phyloP scores from a whole-genome alignment of 306 rosid genomes.

The Vicia faba region DNA sequence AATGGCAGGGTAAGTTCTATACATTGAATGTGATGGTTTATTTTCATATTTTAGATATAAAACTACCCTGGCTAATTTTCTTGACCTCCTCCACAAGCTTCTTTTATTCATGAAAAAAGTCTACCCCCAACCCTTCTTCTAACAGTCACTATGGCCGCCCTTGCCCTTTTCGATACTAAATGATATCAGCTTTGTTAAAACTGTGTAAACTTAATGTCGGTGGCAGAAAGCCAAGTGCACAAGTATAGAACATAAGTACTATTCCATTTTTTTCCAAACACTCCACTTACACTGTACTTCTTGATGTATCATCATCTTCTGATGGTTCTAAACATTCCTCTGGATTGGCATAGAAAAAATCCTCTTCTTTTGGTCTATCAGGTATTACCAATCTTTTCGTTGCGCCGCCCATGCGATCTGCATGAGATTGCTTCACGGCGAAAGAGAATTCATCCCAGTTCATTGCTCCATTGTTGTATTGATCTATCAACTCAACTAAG shows the following conservation, averaged over 20 bases:
- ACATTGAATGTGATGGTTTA: slow-evolving; percentile 75
- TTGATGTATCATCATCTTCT: slow-evolving; percentile 57
- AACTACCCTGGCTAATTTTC: slow-evolving; percentile 43
- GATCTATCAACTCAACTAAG: slow-evolving; percentile 85
- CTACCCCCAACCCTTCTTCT: slow-evolving; percentile 28
- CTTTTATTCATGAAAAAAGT: slow-evolving; percentile 33
- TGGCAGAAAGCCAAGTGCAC: slow-evolving; percentile 49
- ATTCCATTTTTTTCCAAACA: slow-evolving; percentile 45
- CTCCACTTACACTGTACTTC: slow-evolving; percentile 54
- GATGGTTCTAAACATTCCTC: slow-evolving; percentile 71
- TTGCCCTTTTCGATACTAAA: slow-evolving; percentile 47
- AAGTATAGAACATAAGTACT: slow-evolving; percentile 40
- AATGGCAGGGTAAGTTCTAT: slow-evolving; percentile 90
- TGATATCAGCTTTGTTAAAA: slow-evolving; percentile 41
- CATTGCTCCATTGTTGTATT: slow-evolving; percentile 51
- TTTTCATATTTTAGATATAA: slow-evolving; percentile 49
- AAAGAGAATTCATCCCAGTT: slow-evolving; percentile 78
- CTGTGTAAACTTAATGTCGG: slow-evolving; percentile 41
- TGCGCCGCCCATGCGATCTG: slow-evolving; percentile 81
- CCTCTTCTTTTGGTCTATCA: slow-evolving; percentile 92
- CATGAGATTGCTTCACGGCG: slow-evolving; percentile 78
- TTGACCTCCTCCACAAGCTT: slow-evolving; percentile 45
- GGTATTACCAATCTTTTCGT: slow-evolving; percentile 72
- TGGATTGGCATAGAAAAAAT: slow-evolving; percentile 84
- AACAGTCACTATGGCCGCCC: slow-evolving; percentile 46